phyloP scores from a whole-genome alignment of 139 green algal species.

The Cymbomonas tetramitiformis region DNA sequence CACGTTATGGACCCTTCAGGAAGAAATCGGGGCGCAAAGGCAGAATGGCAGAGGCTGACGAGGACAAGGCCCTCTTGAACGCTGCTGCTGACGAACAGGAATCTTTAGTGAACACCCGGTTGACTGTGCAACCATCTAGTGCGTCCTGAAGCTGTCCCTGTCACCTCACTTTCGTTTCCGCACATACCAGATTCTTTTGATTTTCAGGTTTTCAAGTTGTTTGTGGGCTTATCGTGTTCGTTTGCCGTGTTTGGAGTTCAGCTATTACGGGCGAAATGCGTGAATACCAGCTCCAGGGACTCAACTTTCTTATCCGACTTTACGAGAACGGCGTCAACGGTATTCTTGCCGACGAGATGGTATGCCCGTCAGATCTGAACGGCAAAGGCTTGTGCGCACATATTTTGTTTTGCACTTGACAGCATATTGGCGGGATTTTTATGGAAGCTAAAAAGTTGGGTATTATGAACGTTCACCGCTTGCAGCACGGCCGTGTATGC shows the following conservation, averaged over 20 bases:
- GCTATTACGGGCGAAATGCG: conserved; percentile 78
- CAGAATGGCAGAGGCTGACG: conserved; percentile 64
- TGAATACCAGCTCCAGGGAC: conserved; percentile 94
- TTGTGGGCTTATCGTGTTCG: not conserved
- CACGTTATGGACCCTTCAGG: too few relatives aligned
- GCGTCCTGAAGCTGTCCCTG: conserved; percentile 20
- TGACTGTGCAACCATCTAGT: conserved; percentile 28
- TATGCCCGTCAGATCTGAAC: too few relatives aligned
- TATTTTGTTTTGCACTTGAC: not conserved
- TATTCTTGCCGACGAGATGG: conserved; percentile 98
- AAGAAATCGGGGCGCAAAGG: conserved; percentile 39
- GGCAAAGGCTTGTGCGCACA: not conserved
- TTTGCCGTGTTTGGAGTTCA: conserved; percentile 37
- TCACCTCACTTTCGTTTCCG: not conserved
- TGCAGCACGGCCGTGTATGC: too few relatives aligned
- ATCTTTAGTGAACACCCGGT: not conserved
- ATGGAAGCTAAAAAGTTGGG: not conserved
- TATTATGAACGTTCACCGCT: not conserved
- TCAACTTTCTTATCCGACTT: conserved; percentile 98
- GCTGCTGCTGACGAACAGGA: conserved; percentile 58
- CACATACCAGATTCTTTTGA: not conserved
- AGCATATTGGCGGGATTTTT: not conserved
- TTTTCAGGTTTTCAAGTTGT: not conserved
- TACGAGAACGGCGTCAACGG: conserved; percentile 99
- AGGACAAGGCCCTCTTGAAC: conserved; percentile 79